These are phyloP conservation scores for Pestalotiopsis fici DNA, from an alignment of 2,329 filamentous ascomycete species.

Conservation along the genomic window DNA sequence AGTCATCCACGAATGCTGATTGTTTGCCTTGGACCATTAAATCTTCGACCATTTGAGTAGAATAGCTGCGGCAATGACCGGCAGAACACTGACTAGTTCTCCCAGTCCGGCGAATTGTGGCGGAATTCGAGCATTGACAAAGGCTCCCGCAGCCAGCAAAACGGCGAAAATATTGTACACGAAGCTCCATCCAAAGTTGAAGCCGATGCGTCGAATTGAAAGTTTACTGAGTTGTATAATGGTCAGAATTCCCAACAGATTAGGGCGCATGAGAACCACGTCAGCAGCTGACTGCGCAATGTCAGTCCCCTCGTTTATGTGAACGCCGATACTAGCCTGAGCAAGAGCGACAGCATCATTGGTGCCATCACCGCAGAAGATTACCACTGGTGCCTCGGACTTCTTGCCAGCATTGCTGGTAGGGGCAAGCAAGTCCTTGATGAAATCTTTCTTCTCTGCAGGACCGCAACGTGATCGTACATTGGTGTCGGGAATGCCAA, in stretches of 20 bases:
- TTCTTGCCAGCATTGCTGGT: not conserved
- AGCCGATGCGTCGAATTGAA: constrained; percentile 50
- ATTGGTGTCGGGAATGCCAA: constrained; percentile 39
- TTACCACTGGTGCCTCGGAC: constrained; percentile 34
- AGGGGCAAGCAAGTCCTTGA: constrained; percentile 35
- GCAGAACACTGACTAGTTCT: constrained; percentile 73
- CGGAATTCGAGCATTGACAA: constrained; percentile 52
- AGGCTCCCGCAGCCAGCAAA: constrained; percentile 65
- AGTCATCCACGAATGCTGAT: too few species aligned
- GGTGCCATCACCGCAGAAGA: constrained; percentile 78
- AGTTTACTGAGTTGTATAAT: constrained; percentile 55
- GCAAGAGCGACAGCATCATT: constrained; percentile 77
- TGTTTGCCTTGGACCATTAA: too few species aligned
- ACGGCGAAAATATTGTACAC: constrained; percentile 72
- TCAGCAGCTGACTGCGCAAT: constrained; percentile 69
- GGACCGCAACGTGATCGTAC: constrained; percentile 45
- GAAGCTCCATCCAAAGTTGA: constrained; percentile 73
- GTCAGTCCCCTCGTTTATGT: constrained; percentile 64
- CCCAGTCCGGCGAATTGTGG: constrained; percentile 58
- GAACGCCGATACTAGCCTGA: constrained; percentile 70
- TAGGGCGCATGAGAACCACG: constrained; percentile 63
- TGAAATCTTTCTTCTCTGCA: constrained; percentile 46
- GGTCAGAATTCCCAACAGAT: constrained; percentile 55
- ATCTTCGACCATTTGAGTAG: constrained; percentile 42
- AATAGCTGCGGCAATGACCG: constrained; percentile 63